These are phyloP conservation scores for Claviceps spartinae DNA, from an alignment of 2,329 filamentous ascomycete species.

Conservation along the genomic window DNA sequence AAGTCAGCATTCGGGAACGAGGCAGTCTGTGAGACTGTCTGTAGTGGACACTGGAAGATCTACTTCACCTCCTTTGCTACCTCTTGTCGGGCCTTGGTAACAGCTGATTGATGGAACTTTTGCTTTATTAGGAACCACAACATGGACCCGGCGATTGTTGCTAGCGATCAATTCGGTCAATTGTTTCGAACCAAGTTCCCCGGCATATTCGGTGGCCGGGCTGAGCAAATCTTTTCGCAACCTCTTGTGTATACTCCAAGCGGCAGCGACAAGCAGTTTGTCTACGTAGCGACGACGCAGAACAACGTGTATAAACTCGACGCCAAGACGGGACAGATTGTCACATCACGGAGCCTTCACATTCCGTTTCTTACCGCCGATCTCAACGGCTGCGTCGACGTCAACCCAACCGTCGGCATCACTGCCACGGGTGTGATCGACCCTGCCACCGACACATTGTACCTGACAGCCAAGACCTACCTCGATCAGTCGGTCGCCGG, in stretches of 20 bases:
- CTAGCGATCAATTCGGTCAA: slow-evolving; percentile 39
- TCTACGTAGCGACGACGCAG: slow-evolving; percentile 43
- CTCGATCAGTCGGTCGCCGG: slow-evolving; percentile 17
- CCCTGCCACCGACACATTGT: slow-evolving; percentile 28
- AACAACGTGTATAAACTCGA: slow-evolving; percentile 45
- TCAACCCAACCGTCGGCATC: slow-evolving; percentile 32
- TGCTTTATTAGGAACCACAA: slow-evolving; percentile 37
- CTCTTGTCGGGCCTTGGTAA: background rate
- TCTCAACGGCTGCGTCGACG: slow-evolving; percentile 32
- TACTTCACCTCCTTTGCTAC: background rate
- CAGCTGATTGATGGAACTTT: background rate
- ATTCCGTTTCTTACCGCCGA: slow-evolving; percentile 36
- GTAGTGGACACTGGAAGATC: background rate
- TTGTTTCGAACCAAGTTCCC: slow-evolving; percentile 39
- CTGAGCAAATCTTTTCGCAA: slow-evolving; percentile 40
- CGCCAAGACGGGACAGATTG: slow-evolving; percentile 37
- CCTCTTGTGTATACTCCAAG: slow-evolving; percentile 36
- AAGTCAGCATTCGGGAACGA: slow-evolving; percentile 9
- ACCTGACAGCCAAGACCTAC: slow-evolving; percentile 31
- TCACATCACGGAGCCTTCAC: slow-evolving; percentile 32
- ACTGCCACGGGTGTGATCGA: slow-evolving; percentile 34
- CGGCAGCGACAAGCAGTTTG: slow-evolving; percentile 32
- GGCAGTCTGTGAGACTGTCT: background rate
- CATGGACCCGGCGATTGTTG: slow-evolving; percentile 46
- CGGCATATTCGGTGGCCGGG: slow-evolving; percentile 33